Percentiles rank a stretch among this genome's conserved stretches.
Evolutionary conservation across 2,329 filamentous ascomycete genomes (phyloP).

Genomic region (Calonectria naviculata): DNA sequence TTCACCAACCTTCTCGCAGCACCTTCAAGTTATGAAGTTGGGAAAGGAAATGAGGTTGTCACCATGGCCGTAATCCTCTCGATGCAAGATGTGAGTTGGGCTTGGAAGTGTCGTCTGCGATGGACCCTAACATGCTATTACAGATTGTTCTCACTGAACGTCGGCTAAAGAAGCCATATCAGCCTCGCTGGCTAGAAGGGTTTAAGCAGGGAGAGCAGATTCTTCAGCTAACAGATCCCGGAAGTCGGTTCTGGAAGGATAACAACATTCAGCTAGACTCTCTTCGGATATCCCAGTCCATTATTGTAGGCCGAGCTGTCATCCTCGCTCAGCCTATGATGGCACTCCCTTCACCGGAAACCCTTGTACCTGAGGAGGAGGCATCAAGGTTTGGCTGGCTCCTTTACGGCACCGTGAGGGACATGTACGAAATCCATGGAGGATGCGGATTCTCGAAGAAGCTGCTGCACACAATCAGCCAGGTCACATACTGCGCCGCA

Average conservation of each 20-base stretch:
- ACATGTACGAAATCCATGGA: constrained; percentile 52
- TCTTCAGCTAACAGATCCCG: constrained; percentile 49
- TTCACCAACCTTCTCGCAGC: constrained; percentile 43
- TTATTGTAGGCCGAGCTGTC: constrained; percentile 52
- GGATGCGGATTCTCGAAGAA: constrained; percentile 55
- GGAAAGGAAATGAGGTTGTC: constrained; percentile 46
- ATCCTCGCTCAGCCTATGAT: constrained; percentile 55
- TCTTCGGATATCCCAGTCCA: constrained; percentile 50
- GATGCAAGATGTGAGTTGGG: constrained; percentile 51
- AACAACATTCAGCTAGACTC: constrained; percentile 47
- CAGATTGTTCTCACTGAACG: constrained; percentile 52
- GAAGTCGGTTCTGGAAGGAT: constrained; percentile 48
- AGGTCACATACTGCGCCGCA: constrained; percentile 51
- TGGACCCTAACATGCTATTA: neutral
- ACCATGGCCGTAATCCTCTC: constrained; percentile 51
- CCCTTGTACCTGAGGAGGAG: constrained; percentile 43
- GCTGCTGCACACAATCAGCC: constrained; percentile 50
- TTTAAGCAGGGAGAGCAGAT: constrained; percentile 49
- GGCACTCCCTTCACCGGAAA: constrained; percentile 39
- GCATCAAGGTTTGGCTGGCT: constrained; percentile 51
- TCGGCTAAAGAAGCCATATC: constrained; percentile 44
- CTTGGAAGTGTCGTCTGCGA: neutral
- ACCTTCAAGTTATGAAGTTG: constrained; percentile 30
- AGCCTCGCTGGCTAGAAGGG: constrained; percentile 52
- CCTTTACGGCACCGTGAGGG: constrained; percentile 47